Evolutionary conservation across 805 yeast species (phyloP), one percentile per base, ranked within the genome.

Genomic region (Metschnikowia gruessii): DNA sequence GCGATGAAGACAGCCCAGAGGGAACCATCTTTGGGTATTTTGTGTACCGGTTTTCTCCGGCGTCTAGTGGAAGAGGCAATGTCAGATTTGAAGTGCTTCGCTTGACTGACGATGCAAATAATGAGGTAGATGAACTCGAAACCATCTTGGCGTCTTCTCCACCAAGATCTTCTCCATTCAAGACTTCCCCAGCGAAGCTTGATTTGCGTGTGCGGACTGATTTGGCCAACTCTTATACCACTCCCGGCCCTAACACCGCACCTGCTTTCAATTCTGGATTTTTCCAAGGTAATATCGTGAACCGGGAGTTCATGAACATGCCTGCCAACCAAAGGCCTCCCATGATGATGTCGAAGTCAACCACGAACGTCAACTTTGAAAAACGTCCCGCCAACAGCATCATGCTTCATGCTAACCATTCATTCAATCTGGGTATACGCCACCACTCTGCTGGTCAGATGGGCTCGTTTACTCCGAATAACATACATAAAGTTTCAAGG

Each of bases 101-200:
- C 11, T 37, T 52, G 18, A 28, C 31, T 11, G 41, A 40, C 9
- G 48, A 37, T 11, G 22, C n/a, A 15, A 32, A 19, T 6, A 19
- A 31, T 7, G 64, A 53, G 2, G 56, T 51, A 1, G 64, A 56
- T 13, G 55, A 54, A 19, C 68, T 66, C 37, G 76, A 71, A 28
- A 71, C 76, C 1, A 72, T 69, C 7, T 38, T 70, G 10, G 76
- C 73, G 1, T 66, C 68, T 39, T 69, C 75, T 1, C 71, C 75
- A 0, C 47, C 52, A 8, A 59, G 34, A 38, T 65, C 75, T 2
- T 70, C 75, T 7, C 76, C 76, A 1, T 50, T 52, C 13, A 62
- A 60, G 29, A 34, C 55, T 1, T 59, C 67, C 5, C 65, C 68
- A 0, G 41, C 42, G n/a, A 37, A 45, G 17, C 29, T 43, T 13